phyloP scores from a whole-genome alignment of 1,139 yeast genomes.

The Saccharomycopsis hybrid region DNA sequence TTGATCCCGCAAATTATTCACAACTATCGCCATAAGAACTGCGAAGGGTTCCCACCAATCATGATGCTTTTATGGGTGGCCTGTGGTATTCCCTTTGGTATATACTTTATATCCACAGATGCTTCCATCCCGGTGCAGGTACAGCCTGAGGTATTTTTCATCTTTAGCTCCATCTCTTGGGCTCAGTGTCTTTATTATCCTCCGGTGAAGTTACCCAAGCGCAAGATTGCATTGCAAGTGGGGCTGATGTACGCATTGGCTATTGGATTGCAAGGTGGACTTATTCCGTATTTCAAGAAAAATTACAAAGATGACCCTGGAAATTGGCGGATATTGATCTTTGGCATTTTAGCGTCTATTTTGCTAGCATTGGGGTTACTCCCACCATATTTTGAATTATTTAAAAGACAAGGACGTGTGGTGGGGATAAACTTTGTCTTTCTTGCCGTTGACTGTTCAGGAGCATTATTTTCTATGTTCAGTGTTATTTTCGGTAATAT shows the following conservation, averaged over 20 bases:
- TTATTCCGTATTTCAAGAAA: conserved; percentile 64
- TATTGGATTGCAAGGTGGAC: conserved; percentile 62
- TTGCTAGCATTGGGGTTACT: conserved; percentile 69
- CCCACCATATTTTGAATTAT: conserved; percentile 85
- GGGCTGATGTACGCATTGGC: conserved; percentile 28
- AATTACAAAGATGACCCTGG: conserved; percentile 40
- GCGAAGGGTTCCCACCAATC: conserved; percentile 76
- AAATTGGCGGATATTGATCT: conserved; percentile 70
- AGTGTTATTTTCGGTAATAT: conserved; percentile 56
- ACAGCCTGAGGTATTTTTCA: conserved; percentile 81
- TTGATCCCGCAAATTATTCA: conserved; percentile 75
- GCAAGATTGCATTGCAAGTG: conserved; percentile 35
- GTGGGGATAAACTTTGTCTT: conserved; percentile 86
- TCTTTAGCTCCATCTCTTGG: conserved; percentile 65
- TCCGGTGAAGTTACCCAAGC: conserved; percentile 42
- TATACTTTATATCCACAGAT: conserved; percentile 67
- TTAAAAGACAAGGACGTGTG: conserved; percentile 74
- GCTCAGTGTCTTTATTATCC: conserved; percentile 77
- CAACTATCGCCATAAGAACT: conserved; percentile 68
- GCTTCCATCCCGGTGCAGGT: conserved; percentile 72
- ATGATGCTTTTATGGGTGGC: conserved; percentile 85
- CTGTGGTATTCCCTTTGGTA: conserved; percentile 78
- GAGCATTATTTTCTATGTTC: conserved; percentile 72
- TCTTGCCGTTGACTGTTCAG: conserved; percentile 66
- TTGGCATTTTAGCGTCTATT: conserved; percentile 76